phyloP scores from a whole-genome alignment of 208 protist genomes.

The Leishmania martiniquensis region DNA sequence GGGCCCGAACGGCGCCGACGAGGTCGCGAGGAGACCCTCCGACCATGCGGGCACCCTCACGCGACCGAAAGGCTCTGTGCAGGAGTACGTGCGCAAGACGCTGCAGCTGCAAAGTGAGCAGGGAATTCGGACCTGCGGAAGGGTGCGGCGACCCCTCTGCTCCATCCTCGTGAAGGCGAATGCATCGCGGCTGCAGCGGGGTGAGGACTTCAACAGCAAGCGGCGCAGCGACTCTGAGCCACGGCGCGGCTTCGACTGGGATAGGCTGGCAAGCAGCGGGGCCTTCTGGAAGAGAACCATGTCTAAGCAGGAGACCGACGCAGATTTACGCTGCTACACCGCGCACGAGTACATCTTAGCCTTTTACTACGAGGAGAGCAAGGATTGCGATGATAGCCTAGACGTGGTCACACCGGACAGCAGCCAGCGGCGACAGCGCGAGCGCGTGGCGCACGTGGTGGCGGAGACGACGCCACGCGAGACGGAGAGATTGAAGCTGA shows the following conservation, averaged over 20 bases:
- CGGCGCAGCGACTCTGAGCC: background rate
- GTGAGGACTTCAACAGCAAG: background rate
- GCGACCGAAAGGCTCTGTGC: background rate
- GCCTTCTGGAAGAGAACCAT: conserved; percentile 10
- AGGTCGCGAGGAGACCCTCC: no score
- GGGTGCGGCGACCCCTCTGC: background rate
- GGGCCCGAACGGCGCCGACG: no score
- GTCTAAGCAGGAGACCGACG: conserved; percentile 17
- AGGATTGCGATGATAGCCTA: conserved; percentile 13
- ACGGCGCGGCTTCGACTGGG: background rate
- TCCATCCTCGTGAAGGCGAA: conserved; percentile 6
- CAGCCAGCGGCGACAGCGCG: conserved; percentile 12
- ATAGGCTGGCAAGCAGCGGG: background rate
- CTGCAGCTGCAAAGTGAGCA: background rate
- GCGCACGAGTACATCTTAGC: conserved; percentile 22
- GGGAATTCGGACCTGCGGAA: background rate
- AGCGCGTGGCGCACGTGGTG: conserved; percentile 12
- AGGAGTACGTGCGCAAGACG: conserved; percentile 1
- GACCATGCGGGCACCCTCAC: background rate
- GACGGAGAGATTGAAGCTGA: conserved; percentile 57
- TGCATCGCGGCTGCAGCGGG: background rate
- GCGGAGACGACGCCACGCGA: conserved; percentile 56
- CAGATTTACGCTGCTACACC: conserved; percentile 23
- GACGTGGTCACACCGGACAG: background rate
- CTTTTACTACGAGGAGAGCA: conserved; percentile 26